Percentiles rank a stretch among this genome's conserved stretches.
Evolutionary conservation across 1,139 yeast genomes (phyloP).

Genomic region (Yamadazyma spencermartinsiae): DNA sequence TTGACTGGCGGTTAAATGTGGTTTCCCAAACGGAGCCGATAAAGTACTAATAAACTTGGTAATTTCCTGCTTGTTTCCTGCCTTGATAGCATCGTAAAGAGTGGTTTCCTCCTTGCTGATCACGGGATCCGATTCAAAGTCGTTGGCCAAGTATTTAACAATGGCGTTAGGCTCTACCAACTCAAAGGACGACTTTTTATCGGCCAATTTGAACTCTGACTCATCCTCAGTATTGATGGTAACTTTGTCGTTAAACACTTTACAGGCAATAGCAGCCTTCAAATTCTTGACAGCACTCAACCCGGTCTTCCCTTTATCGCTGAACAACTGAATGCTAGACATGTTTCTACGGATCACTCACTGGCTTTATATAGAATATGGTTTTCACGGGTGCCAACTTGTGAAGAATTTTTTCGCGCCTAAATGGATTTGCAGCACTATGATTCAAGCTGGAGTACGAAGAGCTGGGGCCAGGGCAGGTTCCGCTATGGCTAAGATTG

Average conservation of each 20-base stretch:
- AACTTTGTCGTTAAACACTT: slow-evolving; percentile 33
- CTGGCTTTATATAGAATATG: no score
- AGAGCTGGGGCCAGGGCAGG: no score
- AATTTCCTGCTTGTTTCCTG: slow-evolving; percentile 28
- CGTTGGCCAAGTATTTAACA: slow-evolving; percentile 63
- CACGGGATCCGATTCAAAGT: slow-evolving; percentile 33
- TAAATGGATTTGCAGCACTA: no score
- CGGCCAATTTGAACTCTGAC: slow-evolving; percentile 33
- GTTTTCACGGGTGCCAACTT: no score
- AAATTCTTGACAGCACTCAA: slow-evolving; percentile 55
- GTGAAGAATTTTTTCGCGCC: no score
- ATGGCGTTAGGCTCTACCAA: slow-evolving; percentile 82
- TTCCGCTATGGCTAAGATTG: no score
- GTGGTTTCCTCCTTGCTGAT: slow-evolving; percentile 31
- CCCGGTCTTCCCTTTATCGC: slow-evolving; percentile 40
- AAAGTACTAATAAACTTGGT: slow-evolving; percentile 15
- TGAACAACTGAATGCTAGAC: slow-evolving; percentile 38
- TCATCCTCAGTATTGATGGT: slow-evolving; percentile 33
- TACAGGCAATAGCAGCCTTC: slow-evolving; percentile 58
- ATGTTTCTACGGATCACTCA: no score
- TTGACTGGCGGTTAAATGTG: slow-evolving; percentile 37
- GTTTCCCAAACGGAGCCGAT: slow-evolving; percentile 15
- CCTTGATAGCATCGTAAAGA: slow-evolving; percentile 32
- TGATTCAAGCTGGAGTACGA: background rate
- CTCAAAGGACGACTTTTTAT: slow-evolving; percentile 42